Evolutionary conservation across 306 rosid species (phyloP).

Genomic region (Cicer arietinum): DNA sequence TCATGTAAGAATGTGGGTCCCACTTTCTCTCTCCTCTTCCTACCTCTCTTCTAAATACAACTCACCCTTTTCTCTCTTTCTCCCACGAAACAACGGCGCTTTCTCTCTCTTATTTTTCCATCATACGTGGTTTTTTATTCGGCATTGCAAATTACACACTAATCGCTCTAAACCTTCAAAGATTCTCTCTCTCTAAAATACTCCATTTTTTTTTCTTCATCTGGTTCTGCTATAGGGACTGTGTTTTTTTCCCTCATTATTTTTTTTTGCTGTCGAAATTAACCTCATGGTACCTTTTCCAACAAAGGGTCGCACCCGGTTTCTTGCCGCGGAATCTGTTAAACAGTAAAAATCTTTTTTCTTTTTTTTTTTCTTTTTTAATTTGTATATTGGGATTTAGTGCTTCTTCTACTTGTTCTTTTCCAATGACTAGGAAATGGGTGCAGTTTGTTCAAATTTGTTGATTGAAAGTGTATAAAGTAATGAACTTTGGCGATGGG

Average conservation of each 20-base stretch:
- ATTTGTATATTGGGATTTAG: slow-evolving; percentile 46
- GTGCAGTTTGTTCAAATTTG: slow-evolving; percentile 40
- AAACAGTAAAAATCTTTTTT: slow-evolving; percentile 10
- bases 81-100: slow-evolving; percentile 76
- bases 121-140: slow-evolving; percentile 31
- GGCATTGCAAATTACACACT: too few relatives aligned
- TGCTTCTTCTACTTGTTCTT: slow-evolving; percentile 26
- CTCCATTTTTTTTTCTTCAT: slow-evolving; percentile 17
- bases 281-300: slow-evolving; percentile 1
- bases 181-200: slow-evolving; percentile 8
- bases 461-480: slow-evolving; percentile 29
- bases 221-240: slow-evolving; percentile 20
- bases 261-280: slow-evolving; percentile 3
- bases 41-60: slow-evolving; percentile 52
- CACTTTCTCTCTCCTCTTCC: not conserved
- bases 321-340: slow-evolving; percentile 40
- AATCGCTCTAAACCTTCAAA: not conserved
- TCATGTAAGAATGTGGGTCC: slow-evolving; percentile 78
- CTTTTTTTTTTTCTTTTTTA: not conserved
- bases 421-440: slow-evolving; percentile 46
- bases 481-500: slow-evolving; percentile 39
- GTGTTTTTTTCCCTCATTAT: not conserved
- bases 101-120: slow-evolving; percentile 18
- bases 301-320: slow-evolving; percentile 26
- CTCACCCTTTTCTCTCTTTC: slow-evolving; percentile 32